Percentiles rank a stretch among this genome's conserved stretches.
These are phyloP conservation scores for Pueraria montana DNA, from an alignment of 306 rosid genomes.

Conservation along the genomic window DNA sequence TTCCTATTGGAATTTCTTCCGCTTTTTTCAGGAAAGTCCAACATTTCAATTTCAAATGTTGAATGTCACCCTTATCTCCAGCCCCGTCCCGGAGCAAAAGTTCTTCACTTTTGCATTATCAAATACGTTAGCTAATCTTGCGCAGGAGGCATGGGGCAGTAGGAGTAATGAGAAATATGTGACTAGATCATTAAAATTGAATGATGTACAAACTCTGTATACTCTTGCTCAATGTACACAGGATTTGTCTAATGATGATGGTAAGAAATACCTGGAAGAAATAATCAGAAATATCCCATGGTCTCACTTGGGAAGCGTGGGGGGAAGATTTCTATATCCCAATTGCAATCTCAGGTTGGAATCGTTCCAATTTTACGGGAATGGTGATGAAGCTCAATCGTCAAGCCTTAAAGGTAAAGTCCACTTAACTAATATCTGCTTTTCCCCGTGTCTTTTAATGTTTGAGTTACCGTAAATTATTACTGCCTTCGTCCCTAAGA, in stretches of 20 bases:
- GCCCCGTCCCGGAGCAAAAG: not conserved
- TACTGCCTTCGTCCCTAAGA: too few species aligned
- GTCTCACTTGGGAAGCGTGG: too few species aligned
- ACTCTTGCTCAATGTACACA: not conserved
- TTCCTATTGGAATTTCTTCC: not conserved
- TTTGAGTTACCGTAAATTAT: too few species aligned
- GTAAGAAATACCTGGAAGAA: too few species aligned
- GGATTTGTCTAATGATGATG: too few species aligned
- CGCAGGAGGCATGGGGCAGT: not conserved
- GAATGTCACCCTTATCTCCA: not conserved
- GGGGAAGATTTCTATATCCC: not conserved
- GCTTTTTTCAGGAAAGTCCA: not conserved
- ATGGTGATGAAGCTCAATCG: not conserved
- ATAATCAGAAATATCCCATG: too few species aligned
- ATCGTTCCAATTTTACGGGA: not conserved
- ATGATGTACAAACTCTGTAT: not conserved
- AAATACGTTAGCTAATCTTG: too few species aligned
- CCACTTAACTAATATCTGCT: too few species aligned
- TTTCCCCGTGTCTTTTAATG: too few species aligned
- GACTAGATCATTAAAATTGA: not conserved
- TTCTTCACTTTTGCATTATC: not conserved
- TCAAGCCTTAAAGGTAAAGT: too few species aligned
- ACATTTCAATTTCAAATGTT: not conserved
- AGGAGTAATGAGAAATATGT: not conserved
- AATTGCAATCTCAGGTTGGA: conserved; percentile 41